phyloP scores from a whole-genome alignment of 768 basidiomycete species.

The Phallus indusiatus region DNA sequence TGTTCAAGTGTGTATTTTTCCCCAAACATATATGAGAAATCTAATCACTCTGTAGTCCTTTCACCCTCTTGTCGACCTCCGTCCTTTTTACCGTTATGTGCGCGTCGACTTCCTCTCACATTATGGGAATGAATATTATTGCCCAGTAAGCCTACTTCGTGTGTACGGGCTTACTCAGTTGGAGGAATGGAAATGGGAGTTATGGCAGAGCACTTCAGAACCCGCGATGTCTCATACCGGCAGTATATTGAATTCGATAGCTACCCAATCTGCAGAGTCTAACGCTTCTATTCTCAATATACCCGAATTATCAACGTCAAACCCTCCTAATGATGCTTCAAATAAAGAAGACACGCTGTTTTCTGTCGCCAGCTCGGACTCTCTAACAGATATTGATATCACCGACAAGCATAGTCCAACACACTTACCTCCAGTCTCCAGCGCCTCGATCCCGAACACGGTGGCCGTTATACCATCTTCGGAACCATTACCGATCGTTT shows the following conservation, averaged over 20 bases:
- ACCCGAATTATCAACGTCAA: background rate
- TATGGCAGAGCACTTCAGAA: slow-evolving; percentile 44
- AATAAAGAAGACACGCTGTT: background rate
- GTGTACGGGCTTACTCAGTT: slow-evolving; percentile 96
- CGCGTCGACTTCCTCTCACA: slow-evolving; percentile 90
- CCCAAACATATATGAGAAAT: background rate
- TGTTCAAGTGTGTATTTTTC: slow-evolving; percentile 57
- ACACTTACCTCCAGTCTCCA: background rate
- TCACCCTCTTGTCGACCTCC: slow-evolving; percentile 60
- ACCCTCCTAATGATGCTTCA: background rate
- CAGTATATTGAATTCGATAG: background rate
- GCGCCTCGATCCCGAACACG: background rate
- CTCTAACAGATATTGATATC: background rate
- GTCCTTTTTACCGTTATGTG: slow-evolving; percentile 87
- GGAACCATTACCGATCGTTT: background rate
- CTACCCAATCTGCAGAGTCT: background rate
- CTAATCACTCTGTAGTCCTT: slow-evolving; percentile 43
- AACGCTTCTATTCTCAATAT: background rate
- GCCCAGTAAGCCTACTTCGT: slow-evolving; percentile 84
- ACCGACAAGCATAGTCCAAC: background rate
- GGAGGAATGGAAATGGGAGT: slow-evolving; percentile 91
- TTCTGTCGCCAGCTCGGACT: background rate
- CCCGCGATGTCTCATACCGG: background rate
- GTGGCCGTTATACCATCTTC: background rate
- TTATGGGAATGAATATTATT: slow-evolving; percentile 94